Conservation (phyloP, 371 early-diverging fungal species). For the Lichtheimia ornata region DNA sequence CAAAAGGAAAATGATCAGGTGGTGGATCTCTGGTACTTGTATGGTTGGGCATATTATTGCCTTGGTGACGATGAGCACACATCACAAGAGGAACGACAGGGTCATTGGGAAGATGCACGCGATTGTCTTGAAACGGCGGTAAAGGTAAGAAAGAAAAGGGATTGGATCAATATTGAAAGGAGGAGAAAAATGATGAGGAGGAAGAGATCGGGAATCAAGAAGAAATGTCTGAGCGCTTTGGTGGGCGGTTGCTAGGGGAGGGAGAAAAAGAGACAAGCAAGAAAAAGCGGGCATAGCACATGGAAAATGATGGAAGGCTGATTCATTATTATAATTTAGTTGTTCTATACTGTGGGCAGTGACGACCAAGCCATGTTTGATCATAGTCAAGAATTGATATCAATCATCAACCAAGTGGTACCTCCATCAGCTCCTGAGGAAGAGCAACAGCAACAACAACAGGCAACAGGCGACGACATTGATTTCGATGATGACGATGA, state of each 20-base stretch:
- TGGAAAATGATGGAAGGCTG: slow-evolving; percentile 7
- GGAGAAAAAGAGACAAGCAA: slow-evolving; percentile 4
- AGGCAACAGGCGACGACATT: slow-evolving; percentile 19
- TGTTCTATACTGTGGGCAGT: slow-evolving; percentile 56
- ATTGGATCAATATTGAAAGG: neutral
- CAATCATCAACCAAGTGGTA: slow-evolving; percentile 51
- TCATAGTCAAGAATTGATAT: slow-evolving; percentile 69
- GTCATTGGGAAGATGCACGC: slow-evolving; percentile 69
- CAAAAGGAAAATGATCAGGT: slow-evolving; percentile 91
- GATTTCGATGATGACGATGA: slow-evolving; percentile 41
- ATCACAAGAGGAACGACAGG: slow-evolving; percentile 52
- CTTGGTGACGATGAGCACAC: slow-evolving; percentile 68
- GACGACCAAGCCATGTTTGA: slow-evolving; percentile 73
- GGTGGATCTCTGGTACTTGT: slow-evolving; percentile 92
- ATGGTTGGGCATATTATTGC: slow-evolving; percentile 88
- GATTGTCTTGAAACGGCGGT: slow-evolving; percentile 76
- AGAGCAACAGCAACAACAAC: slow-evolving; percentile 19
- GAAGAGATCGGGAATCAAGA: neutral
- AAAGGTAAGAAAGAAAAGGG: slow-evolving; percentile 52
- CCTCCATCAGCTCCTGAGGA: slow-evolving; percentile 46
- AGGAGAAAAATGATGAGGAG: slow-evolving; percentile 4
- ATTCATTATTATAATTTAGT: slow-evolving; percentile 32
- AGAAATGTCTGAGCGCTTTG: neutral
- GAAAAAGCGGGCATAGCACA: neutral
- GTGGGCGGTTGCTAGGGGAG: neutral